Percentiles rank a stretch among this genome's conserved stretches.
phyloP scores from a whole-genome alignment of 495 filamentous ascomycete genomes.

The Xylaria curta region DNA sequence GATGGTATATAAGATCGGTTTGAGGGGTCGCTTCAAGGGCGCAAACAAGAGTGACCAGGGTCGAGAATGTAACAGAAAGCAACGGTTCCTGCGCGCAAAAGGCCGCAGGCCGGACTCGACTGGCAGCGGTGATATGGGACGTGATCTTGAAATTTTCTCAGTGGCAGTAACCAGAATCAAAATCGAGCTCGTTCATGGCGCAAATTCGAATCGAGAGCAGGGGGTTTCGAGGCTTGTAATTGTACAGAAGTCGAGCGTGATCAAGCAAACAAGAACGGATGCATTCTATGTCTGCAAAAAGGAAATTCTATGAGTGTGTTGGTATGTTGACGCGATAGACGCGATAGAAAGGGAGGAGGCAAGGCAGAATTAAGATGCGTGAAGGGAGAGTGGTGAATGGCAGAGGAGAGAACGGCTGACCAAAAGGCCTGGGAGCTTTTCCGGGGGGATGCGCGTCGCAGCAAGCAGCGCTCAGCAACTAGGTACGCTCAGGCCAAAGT shows the following conservation, averaged over 20 bases:
- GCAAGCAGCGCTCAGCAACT: constrained; percentile 19
- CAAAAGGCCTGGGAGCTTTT: constrained; percentile 13
- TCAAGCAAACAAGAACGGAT: constrained; percentile 16
- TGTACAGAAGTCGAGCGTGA: constrained; percentile 5
- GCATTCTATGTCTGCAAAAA: constrained; percentile 15
- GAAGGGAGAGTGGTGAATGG: constrained; percentile 12
- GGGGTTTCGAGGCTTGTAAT: neutral
- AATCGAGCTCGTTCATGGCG: neutral
- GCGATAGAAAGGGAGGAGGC: constrained; percentile 10
- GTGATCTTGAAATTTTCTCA: neutral
- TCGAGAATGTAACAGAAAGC: neutral
- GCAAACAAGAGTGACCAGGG: neutral
- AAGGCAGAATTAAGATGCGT: constrained; percentile 2
- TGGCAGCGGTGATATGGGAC: neutral
- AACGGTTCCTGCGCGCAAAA: neutral
- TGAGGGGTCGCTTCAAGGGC: neutral
- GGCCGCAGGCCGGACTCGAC: neutral
- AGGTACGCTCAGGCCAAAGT: constrained; percentile 15
- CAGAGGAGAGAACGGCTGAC: constrained; percentile 20
- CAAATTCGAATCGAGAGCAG: constrained; percentile 2
- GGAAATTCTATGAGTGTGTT: neutral
- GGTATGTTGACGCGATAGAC: neutral
- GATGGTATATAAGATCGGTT: constrained; percentile 12
- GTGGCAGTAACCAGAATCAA: neutral
- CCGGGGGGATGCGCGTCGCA: constrained; percentile 28